Percentiles rank a stretch among this genome's conserved stretches.
These are phyloP conservation scores for Skeletonema menzelii DNA, from an alignment of 108 stramenopile genomes.

Conservation along the genomic window DNA sequence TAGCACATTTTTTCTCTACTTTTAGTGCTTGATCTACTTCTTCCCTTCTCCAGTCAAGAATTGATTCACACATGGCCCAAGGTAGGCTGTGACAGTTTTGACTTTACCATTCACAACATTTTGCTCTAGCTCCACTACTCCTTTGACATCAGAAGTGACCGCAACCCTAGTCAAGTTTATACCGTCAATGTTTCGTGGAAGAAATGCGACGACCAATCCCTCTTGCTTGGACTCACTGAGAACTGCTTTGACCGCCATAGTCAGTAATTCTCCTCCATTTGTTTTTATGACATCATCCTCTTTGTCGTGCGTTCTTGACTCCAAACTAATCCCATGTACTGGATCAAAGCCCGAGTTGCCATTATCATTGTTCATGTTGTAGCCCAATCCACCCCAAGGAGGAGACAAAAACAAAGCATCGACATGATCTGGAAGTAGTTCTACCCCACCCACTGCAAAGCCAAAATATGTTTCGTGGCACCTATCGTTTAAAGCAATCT, in stretches of 20 bases:
- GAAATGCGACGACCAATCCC: slow-evolving; percentile 56
- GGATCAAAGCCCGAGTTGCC: slow-evolving; percentile 45
- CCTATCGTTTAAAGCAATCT: background rate
- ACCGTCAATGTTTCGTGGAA: slow-evolving; percentile 76
- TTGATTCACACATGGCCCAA: slow-evolving; percentile 30
- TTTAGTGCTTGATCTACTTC: background rate
- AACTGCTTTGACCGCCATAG: slow-evolving; percentile 44
- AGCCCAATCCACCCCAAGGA: slow-evolving; percentile 87
- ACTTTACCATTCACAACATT: slow-evolving; percentile 78
- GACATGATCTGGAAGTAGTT: slow-evolving; percentile 58
- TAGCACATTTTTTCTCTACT: background rate
- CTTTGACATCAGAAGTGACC: slow-evolving; percentile 42
- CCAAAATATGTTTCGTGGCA: slow-evolving; percentile 7
- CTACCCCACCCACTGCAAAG: slow-evolving; percentile 54
- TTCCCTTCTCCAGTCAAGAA: background rate
- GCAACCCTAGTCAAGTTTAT: slow-evolving; percentile 50
- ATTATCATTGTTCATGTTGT: slow-evolving; percentile 26
- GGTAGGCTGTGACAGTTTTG: slow-evolving; percentile 79
- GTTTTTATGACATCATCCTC: slow-evolving; percentile 4
- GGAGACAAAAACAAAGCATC: slow-evolving; percentile 78
- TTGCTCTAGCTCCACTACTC: slow-evolving; percentile 69
- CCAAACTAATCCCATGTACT: slow-evolving; percentile 21
- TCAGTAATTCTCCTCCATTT: slow-evolving; percentile 58
- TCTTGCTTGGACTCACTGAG: slow-evolving; percentile 23
- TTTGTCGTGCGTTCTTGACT: slow-evolving; percentile 10